Evolutionary conservation across 2,329 filamentous ascomycete species (phyloP), one percentile per base, ranked within the genome.

Genomic region (Ceratocystis variospora): DNA sequence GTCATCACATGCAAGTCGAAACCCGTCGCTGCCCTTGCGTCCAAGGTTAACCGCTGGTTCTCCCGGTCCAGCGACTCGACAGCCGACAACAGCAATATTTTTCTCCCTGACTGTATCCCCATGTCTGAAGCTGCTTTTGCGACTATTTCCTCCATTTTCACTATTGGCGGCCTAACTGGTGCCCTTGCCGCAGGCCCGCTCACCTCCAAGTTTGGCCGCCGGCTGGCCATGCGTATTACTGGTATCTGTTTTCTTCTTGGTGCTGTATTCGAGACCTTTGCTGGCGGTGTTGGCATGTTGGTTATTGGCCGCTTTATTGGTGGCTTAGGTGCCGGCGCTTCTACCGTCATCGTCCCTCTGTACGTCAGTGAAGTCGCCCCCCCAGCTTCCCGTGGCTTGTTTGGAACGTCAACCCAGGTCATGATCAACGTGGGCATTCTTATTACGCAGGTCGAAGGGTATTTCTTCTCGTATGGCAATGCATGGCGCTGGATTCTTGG

Each of bases 331-430:
- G 91, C 91, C 5, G 94, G 94, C 25, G 90, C 91, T 1, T 85
- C 91, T 1, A 93, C 94, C 2, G 94, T 99, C 22, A 89, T 96
- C 45, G 91, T 95, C 2, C 94, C 94, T 0, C 83, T 99, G 22
- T 99, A 96, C 78, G 90, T 99, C 71, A 92, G 90, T 59, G 94
- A 99, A 75, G 83, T 96, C 31, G 87, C 92, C 0, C 94, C 93
- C 3, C 84, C 84, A 0, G 77, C 80, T 17, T 83, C 87, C 70
- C 84, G 86, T 65, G 92, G 91, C 4, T 84, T 96, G 69, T 97
- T 96, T 72, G 85, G 85, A 12, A 81, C 83, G 66, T 87, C 95
- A 76, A 97, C 94, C 0, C 93, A 99, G 74, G 86, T 97, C 72
- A 92, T 91, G 76, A 92, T 92, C 78, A 97, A 97, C 72, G 78